A percentile compares a stretch with the other conserved stretches of the same genome.
Evolutionary conservation across 1,284 basidiomycete genomes (phyloP).

Genomic region (Fomitopsis pinicola): DNA sequence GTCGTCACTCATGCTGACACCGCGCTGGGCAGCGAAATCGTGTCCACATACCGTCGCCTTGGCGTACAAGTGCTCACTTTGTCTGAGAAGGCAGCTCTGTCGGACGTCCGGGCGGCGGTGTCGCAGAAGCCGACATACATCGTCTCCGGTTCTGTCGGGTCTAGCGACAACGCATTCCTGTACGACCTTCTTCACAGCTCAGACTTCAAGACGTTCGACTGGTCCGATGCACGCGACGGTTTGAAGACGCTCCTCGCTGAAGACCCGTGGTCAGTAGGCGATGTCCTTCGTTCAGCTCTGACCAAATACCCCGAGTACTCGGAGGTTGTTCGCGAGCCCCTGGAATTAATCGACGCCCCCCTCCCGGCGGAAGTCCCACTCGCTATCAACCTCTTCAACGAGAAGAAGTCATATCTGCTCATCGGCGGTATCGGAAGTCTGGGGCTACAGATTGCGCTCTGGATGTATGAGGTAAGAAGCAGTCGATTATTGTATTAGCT

Average conservation of each 20-base stretch:
- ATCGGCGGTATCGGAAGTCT: slow-evolving; percentile 21
- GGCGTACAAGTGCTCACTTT: neutral
- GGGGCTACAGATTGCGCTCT: slow-evolving; percentile 32
- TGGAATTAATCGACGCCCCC: neutral
- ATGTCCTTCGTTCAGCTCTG: slow-evolving; percentile 5
- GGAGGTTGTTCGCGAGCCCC: neutral
- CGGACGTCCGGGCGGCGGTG: neutral
- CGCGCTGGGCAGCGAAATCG: slow-evolving; percentile 4
- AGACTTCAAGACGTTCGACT: slow-evolving; percentile 6
- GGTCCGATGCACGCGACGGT: slow-evolving; percentile 9
- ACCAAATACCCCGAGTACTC: neutral
- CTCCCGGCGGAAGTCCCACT: neutral
- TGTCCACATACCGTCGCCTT: slow-evolving; percentile 4
- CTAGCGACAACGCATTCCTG: slow-evolving; percentile 2
- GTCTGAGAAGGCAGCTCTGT: neutral
- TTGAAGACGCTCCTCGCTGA: slow-evolving; percentile 2
- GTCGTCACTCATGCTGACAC: slow-evolving; percentile 9
- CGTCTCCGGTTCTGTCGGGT: slow-evolving; percentile 10
- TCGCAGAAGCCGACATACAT: slow-evolving; percentile 4
- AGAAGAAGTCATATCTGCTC: slow-evolving; percentile 16
- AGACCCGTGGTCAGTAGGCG: slow-evolving; percentile 13
- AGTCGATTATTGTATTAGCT: neutral
- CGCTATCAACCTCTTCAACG: slow-evolving; percentile 4
- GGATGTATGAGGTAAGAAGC: slow-evolving; percentile 35
- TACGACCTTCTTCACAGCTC: slow-evolving; percentile 2